These are phyloP conservation scores for Raddia guianensis DNA, from an alignment of 176 grass and related monocot genomes.

Conservation along the genomic window DNA sequence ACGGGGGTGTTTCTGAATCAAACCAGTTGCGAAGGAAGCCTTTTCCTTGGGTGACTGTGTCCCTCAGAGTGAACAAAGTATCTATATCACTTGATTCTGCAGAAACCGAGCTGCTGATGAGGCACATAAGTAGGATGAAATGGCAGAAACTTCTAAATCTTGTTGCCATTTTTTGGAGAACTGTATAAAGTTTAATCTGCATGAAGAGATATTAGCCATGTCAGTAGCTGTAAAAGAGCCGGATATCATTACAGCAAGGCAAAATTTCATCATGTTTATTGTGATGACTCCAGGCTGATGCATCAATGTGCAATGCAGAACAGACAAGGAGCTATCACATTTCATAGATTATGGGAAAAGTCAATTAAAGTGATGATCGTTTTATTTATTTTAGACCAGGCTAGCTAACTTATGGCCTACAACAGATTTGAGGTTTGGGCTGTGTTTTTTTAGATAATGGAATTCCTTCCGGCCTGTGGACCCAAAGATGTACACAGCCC, in stretches of 20 bases:
- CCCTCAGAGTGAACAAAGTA: conserved; percentile 61
- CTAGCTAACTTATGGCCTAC: neutral
- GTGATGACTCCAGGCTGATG: neutral
- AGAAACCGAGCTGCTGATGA: conserved; percentile 32
- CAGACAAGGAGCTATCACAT: neutral
- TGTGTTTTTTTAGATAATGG: too few relatives aligned
- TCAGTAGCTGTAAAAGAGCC: conserved; percentile 33
- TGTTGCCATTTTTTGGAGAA: conserved; percentile 37
- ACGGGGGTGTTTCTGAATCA: conserved; percentile 68
- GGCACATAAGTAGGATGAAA: conserved; percentile 51
- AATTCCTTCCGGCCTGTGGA: too few relatives aligned
- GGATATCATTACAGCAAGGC: neutral
- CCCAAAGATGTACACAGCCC: too few relatives aligned
- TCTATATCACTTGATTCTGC: conserved; percentile 59
- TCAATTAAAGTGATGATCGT: neutral
- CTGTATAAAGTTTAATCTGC: conserved; percentile 46
- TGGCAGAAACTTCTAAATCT: conserved; percentile 38
- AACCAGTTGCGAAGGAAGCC: conserved; percentile 80
- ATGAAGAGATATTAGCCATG: conserved; percentile 24
- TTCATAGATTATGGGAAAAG: conserved; percentile 12
- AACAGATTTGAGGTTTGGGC: conserved; percentile 17
- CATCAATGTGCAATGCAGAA: neutral
- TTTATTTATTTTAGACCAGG: conserved; percentile 34
- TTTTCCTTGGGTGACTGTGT: conserved; percentile 58
- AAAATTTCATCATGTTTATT: conserved; percentile 4